Conservation (phyloP, 2,329 filamentous ascomycete genomes). For the Trichoderma hamatum region DNA sequence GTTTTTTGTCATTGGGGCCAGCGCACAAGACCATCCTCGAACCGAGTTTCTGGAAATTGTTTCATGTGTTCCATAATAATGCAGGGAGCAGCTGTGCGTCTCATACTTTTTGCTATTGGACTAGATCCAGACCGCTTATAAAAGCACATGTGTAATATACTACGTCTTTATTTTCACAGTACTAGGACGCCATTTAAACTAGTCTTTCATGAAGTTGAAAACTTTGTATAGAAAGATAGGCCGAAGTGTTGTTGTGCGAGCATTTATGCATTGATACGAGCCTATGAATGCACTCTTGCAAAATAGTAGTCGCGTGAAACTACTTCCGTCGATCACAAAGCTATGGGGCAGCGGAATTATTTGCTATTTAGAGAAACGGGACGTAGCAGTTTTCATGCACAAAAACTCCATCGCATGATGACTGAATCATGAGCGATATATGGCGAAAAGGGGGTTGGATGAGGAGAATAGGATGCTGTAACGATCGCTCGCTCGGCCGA, state of each 20-base stretch:
- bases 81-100: background rate
- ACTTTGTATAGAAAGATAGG: background rate
- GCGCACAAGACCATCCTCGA: conserved; percentile 60
- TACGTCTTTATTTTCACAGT: background rate
- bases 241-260: background rate
- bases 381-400: background rate
- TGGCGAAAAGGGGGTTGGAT: background rate
- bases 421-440: background rate
- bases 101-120: conserved; percentile 46
- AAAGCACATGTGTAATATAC: background rate
- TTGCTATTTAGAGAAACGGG: background rate
- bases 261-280: background rate
- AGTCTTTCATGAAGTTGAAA: background rate
- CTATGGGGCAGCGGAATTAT: background rate
- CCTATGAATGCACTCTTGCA: background rate
- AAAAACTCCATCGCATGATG: background rate
- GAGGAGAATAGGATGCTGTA: background rate
- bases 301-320: background rate
- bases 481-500: conserved; percentile 1
- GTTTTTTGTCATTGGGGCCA: conserved; percentile 51
- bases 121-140: background rate
- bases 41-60: conserved; percentile 31
- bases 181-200: background rate
- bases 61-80: background rate
- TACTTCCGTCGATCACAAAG: background rate